Conservation (phyloP, 805 yeast species). For the Ogataea siamensis region DNA sequence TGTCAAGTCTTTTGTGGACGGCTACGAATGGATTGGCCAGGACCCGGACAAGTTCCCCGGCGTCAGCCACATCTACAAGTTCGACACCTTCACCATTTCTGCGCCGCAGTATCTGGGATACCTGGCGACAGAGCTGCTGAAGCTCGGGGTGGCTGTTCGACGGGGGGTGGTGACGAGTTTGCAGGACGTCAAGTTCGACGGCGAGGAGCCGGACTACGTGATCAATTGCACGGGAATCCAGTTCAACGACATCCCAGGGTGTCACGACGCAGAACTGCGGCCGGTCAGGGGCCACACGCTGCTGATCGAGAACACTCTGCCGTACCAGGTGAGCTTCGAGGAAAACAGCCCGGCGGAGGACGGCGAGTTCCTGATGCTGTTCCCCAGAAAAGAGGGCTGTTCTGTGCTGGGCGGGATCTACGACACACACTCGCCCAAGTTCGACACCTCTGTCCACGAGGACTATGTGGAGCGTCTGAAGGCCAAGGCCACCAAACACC, state of each 20-base stretch:
- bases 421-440: conserved; percentile 23
- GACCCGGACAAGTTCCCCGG: conserved; percentile 36
- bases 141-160: conserved; percentile 44
- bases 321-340: conserved; percentile 37
- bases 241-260: conserved; percentile 46
- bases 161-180: conserved; percentile 43
- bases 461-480: conserved; percentile 49
- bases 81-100: conserved; percentile 55
- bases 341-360: conserved; percentile 30
- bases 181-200: conserved; percentile 34
- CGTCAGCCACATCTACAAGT: conserved; percentile 37
- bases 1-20: conserved; percentile 46
- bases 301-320: conserved; percentile 45
- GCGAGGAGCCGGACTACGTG: conserved; percentile 39
- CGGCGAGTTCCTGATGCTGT: conserved; percentile 53
- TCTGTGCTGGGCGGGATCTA: conserved; percentile 57
- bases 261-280: conserved; percentile 42
- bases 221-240: conserved; percentile 58
- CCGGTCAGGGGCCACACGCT: conserved; percentile 64
- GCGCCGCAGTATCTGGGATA: conserved; percentile 56
- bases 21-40: conserved; percentile 32
- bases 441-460: conserved; percentile 37
- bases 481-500: conserved; percentile 42
- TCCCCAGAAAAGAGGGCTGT: conserved; percentile 71
- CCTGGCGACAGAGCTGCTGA: conserved; percentile 43